phyloP scores from a whole-genome alignment of 2,329 filamentous ascomycete genomes.

The Cladobotryum protrusum region DNA sequence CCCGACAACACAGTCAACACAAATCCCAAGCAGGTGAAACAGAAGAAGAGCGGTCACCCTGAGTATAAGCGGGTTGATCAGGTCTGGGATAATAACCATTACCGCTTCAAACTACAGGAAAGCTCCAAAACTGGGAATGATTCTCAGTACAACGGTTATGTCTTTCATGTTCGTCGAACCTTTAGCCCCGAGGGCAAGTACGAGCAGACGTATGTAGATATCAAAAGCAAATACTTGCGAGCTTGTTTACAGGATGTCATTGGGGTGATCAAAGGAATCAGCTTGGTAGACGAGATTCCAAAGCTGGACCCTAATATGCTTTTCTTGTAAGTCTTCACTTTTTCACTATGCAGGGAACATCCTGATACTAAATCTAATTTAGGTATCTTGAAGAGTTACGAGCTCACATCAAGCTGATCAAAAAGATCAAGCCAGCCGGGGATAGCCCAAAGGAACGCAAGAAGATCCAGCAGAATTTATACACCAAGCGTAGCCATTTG shows the following conservation, averaged over 20 bases:
- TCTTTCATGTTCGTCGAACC: slow-evolving; percentile 75
- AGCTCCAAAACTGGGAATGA: slow-evolving; percentile 41
- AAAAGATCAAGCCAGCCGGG: slow-evolving; percentile 45
- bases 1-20: background rate
- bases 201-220: slow-evolving; percentile 65
- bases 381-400: slow-evolving; percentile 75
- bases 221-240: slow-evolving; percentile 75
- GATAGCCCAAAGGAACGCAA: slow-evolving; percentile 51
- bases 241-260: slow-evolving; percentile 48
- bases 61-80: slow-evolving; percentile 49
- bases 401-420: slow-evolving; percentile 56
- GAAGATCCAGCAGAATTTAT: slow-evolving; percentile 53
- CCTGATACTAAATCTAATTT: slow-evolving; percentile 12
- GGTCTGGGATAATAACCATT: slow-evolving; percentile 45
- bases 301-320: slow-evolving; percentile 65
- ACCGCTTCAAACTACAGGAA: slow-evolving; percentile 50
- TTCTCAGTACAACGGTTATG: slow-evolving; percentile 66
- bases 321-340: slow-evolving; percentile 45
- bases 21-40: background rate
- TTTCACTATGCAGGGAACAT: background rate
- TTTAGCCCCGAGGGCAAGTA: slow-evolving; percentile 85
- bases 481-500: slow-evolving; percentile 56
- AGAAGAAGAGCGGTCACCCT: background rate
- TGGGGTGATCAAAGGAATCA: slow-evolving; percentile 47
- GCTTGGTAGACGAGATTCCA: slow-evolving; percentile 72